A percentile compares a stretch with the other conserved stretches of the same genome.
phyloP scores from a whole-genome alignment of 495 filamentous ascomycete genomes.

The Aspergillus homomorphus region DNA sequence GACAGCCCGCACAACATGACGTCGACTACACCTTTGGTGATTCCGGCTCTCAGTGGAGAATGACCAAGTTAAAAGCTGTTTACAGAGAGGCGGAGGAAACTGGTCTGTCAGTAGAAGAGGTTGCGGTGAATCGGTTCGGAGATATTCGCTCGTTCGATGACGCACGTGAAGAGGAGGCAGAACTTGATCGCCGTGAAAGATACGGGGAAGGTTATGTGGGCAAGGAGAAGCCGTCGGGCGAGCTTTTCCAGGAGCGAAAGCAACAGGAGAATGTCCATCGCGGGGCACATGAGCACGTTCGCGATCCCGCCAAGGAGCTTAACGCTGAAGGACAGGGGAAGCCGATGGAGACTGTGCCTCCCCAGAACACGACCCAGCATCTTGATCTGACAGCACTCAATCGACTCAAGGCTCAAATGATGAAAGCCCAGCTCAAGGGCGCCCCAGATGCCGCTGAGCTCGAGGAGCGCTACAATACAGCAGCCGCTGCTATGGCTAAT shows the following conservation, averaged over 20 bases:
- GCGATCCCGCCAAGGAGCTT: constrained; percentile 41
- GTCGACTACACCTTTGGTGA: constrained; percentile 89
- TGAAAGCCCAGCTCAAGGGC: constrained; percentile 85
- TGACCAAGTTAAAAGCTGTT: constrained; percentile 87
- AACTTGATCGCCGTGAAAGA: constrained; percentile 76
- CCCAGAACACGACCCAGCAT: constrained; percentile 40
- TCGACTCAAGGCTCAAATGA: constrained; percentile 82
- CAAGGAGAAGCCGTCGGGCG: constrained; percentile 85
- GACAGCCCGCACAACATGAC: constrained; percentile 55
- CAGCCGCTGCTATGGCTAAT: constrained; percentile 58
- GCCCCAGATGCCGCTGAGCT: constrained; percentile 70
- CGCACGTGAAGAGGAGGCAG: constrained; percentile 90
- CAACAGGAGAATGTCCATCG: constrained; percentile 46
- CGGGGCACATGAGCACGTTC: constrained; percentile 27
- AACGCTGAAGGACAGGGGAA: constrained; percentile 42
- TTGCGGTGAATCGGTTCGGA: constrained; percentile 80
- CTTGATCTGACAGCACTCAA: constrained; percentile 81
- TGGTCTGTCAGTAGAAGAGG: constrained; percentile 67
- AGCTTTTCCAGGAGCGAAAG: constrained; percentile 76
- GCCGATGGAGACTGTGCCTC: constrained; percentile 38
- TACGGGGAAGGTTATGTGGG: constrained; percentile 86
- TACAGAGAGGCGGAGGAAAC: constrained; percentile 77
- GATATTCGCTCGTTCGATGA: constrained; percentile 84
- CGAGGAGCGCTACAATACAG: constrained; percentile 80
- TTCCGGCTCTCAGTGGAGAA: constrained; percentile 84